Conservation (phyloP, 208 protist genomes). For the Perkinsela sp. region DNA sequence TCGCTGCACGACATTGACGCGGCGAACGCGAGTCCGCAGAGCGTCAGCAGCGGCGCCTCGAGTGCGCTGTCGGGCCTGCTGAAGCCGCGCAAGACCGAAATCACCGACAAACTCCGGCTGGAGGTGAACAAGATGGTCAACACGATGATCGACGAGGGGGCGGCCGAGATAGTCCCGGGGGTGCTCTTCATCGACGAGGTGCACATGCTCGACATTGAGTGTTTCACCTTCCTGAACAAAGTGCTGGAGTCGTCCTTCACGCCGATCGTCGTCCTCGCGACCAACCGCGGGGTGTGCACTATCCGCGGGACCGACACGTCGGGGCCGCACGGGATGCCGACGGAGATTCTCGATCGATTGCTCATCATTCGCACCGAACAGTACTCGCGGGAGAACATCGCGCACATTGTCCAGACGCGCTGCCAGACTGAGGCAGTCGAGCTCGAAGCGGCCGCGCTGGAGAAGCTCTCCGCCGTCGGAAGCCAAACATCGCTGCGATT, state of each 20-base stretch:
- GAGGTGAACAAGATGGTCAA: constrained; percentile 99
- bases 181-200: constrained; percentile 99
- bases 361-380: constrained; percentile 92
- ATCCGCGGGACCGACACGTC: constrained; percentile 87
- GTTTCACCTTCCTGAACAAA: constrained; percentile 99
- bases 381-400: constrained; percentile 83
- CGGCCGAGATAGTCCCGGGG: constrained; percentile 97
- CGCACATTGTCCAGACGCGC: constrained; percentile 75
- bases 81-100: constrained; percentile 98
- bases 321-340: constrained; percentile 94
- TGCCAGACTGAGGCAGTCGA: constrained; percentile 76
- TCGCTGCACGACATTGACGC: constrained; percentile 98
- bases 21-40: constrained; percentile 87
- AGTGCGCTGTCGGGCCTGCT: constrained; percentile 89
- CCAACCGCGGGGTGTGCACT: constrained; percentile 88
- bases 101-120: constrained; percentile 95
- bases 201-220: constrained; percentile 99
- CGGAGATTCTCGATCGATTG: constrained; percentile 96
- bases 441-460: constrained; percentile 66
- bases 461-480: constrained; percentile 65
- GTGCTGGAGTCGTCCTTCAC: constrained; percentile 94
- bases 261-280: constrained; percentile 99
- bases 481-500: constrained; percentile 78
- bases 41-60: constrained; percentile 85
- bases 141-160: constrained; percentile 98